phyloP scores from a whole-genome alignment of 495 filamentous ascomycete genomes.

The Penicillium subrubescens region DNA sequence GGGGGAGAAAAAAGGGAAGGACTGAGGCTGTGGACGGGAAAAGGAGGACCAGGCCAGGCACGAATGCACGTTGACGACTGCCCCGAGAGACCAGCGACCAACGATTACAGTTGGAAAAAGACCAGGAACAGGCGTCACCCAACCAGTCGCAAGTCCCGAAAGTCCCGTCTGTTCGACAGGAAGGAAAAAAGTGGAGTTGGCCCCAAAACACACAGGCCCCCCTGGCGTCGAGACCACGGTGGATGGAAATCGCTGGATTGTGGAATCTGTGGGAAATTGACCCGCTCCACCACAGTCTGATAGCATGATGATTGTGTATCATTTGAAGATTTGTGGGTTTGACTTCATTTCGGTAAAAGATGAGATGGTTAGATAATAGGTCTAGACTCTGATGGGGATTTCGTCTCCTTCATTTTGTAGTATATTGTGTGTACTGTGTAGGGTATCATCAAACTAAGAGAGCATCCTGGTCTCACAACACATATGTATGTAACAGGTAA shows the following conservation, averaged over 20 bases:
- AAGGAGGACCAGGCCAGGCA: neutral
- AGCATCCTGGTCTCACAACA: too few species aligned
- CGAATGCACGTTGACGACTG: neutral
- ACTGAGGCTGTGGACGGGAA: neutral
- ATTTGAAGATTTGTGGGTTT: neutral
- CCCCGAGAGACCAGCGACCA: too few species aligned
- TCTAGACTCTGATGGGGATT: too few species aligned
- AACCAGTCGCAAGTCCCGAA: neutral
- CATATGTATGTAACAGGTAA: too few species aligned
- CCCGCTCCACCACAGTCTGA: neutral
- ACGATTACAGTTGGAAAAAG: too few species aligned
- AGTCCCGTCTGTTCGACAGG: neutral
- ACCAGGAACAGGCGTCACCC: too few species aligned
- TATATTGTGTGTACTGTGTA: neutral
- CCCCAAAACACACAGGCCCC: conserved; percentile 22
- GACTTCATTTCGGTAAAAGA: neutral
- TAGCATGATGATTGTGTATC: neutral
- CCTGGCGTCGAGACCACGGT: conserved; percentile 25
- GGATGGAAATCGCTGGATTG: conserved; percentile 8
- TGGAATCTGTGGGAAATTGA: conserved; percentile 21
- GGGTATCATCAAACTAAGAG: too few species aligned
- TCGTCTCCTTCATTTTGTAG: too few species aligned
- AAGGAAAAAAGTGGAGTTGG: conserved; percentile 17
- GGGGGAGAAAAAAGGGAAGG: conserved; percentile 17
- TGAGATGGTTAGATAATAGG: neutral